Conservation (phyloP, 2,329 filamentous ascomycete species). For the Bipolaris oryzae region DNA sequence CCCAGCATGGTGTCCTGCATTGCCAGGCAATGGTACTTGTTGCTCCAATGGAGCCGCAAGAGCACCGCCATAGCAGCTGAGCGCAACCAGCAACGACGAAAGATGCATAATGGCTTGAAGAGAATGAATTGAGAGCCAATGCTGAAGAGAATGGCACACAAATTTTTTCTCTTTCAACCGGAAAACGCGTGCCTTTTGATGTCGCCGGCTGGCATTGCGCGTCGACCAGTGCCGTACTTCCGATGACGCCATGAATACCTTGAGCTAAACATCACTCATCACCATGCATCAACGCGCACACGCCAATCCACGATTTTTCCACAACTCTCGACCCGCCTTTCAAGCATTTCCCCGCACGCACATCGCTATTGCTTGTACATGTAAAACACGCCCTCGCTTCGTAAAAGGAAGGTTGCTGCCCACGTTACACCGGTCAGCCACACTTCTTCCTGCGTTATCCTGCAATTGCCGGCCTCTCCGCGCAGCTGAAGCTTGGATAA, state of each 20-base stretch:
- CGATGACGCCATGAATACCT: conserved; percentile 51
- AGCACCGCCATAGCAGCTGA: conserved; percentile 32
- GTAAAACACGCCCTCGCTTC: background rate
- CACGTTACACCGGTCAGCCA: background rate
- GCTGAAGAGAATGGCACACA: conserved; percentile 2
- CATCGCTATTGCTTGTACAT: conserved; percentile 2
- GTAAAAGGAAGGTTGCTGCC: conserved; percentile 15
- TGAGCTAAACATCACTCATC: conserved; percentile 13
- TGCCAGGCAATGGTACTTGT: conserved; percentile 45
- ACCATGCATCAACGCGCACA: conserved; percentile 17
- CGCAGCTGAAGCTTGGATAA: conserved; percentile 6
- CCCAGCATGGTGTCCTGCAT: conserved; percentile 34
- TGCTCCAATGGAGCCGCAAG: conserved; percentile 45
- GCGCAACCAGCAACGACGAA: conserved; percentile 36
- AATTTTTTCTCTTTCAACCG: background rate
- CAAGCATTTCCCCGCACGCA: conserved; percentile 11
- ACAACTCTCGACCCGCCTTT: conserved; percentile 9
- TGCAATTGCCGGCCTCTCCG: conserved; percentile 32
- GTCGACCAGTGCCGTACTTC: conserved; percentile 30
- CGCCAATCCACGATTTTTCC: conserved; percentile 18
- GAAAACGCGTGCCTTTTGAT: conserved; percentile 22
- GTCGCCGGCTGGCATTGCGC: conserved; percentile 11
- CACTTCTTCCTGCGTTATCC: conserved; percentile 27
- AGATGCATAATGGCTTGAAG: conserved; percentile 38
- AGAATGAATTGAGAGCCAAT: conserved; percentile 18